Percentiles rank a stretch among this genome's conserved stretches.
These are phyloP conservation scores for Diaporthe ampelina DNA, from an alignment of 2,329 filamentous ascomycete genomes.

Conservation along the genomic window DNA sequence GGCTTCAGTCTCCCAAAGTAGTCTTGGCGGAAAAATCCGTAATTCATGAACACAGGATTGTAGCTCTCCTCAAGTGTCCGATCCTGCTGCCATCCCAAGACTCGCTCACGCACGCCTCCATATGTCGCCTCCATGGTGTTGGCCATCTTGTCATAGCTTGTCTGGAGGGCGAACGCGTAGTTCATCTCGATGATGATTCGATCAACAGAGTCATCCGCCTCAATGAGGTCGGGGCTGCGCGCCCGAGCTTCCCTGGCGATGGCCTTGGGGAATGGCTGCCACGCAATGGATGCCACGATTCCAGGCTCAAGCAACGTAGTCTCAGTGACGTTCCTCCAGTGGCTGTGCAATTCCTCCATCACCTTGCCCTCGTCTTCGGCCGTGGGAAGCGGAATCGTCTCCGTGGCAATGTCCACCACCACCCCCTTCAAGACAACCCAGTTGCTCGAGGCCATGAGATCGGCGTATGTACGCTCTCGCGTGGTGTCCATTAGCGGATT, in stretches of 20 bases:
- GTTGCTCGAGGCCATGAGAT: constrained; percentile 21
- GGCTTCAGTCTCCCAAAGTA: constrained; percentile 29
- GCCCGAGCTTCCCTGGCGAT: constrained; percentile 24
- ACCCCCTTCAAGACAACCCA: constrained; percentile 11
- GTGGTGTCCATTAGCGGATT: constrained; percentile 17
- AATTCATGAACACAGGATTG: constrained; percentile 24
- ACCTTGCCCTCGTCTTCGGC: constrained; percentile 10
- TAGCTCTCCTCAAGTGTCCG: constrained; percentile 3
- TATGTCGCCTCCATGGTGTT: constrained; percentile 25
- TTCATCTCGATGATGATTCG: constrained; percentile 28
- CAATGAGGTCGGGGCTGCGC: constrained; percentile 20
- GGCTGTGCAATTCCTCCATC: constrained; percentile 15
- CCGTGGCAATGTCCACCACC: constrained; percentile 21
- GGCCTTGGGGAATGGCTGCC: constrained; percentile 15
- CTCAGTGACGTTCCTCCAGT: constrained; percentile 4
- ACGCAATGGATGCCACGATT: constrained; percentile 21
- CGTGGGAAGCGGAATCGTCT: not conserved
- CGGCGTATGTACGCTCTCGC: constrained; percentile 14
- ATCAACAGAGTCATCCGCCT: not conserved
- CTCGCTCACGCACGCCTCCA: constrained; percentile 4
- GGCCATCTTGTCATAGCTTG: constrained; percentile 13
- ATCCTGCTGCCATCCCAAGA: not conserved
- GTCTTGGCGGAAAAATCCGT: constrained; percentile 24
- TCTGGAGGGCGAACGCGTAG: constrained; percentile 10
- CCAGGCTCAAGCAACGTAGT: constrained; percentile 4